phyloP scores from a whole-genome alignment of 2,329 filamentous ascomycete species.

The Hypoxylon sp. region DNA sequence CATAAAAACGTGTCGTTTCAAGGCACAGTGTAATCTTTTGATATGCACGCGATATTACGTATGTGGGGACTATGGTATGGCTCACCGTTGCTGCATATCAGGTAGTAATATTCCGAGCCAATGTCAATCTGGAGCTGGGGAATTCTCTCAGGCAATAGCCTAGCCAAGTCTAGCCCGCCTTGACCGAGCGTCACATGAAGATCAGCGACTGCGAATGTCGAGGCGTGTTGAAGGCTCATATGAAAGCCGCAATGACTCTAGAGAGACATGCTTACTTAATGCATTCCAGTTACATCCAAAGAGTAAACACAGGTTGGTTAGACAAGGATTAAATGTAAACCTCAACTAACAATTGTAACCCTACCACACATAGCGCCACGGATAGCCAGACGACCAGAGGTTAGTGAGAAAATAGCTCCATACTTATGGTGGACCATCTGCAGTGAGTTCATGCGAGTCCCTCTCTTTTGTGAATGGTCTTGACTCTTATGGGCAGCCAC shows the following conservation, averaged over 20 bases:
- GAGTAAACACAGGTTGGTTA: not conserved
- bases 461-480: not conserved
- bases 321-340: not conserved
- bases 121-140: not conserved
- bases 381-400: not conserved
- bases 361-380: not conserved
- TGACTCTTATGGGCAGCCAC: not conserved
- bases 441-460: not conserved
- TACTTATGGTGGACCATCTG: constrained; percentile 2
- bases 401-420: not conserved
- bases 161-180: not conserved
- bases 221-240: not conserved
- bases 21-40: not conserved
- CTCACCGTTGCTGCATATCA: not conserved
- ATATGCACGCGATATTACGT: not conserved
- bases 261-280: not conserved
- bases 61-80: not conserved
- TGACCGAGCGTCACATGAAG: not conserved
- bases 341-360: constrained; percentile 1
- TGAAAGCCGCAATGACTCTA: not conserved
- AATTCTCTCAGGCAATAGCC: too few relatives aligned
- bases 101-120: not conserved
- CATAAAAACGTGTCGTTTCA: not conserved
- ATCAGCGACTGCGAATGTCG: not conserved
- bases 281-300: not conserved